These are phyloP conservation scores for Pichia cabralensis DNA, from an alignment of 805 yeast species.

Conservation along the genomic window DNA sequence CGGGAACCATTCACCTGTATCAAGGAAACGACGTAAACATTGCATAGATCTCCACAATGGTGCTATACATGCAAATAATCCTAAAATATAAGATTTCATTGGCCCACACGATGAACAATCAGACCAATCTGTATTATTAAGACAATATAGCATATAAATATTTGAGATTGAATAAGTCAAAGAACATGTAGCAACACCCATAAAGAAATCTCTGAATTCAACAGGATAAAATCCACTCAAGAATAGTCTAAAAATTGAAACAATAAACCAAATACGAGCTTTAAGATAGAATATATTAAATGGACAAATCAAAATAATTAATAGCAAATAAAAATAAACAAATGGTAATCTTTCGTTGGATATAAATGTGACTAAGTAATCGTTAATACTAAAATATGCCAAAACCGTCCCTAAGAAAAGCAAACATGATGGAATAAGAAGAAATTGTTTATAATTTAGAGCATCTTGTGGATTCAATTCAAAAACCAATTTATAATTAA, in stretches of 20 bases:
- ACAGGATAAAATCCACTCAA: slow-evolving; percentile 88
- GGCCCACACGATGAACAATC: slow-evolving; percentile 64
- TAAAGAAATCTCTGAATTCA: slow-evolving; percentile 85
- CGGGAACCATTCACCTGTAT: slow-evolving; percentile 93
- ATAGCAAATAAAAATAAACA: slow-evolving; percentile 48
- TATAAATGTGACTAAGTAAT: slow-evolving; percentile 42
- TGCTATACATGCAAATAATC: slow-evolving; percentile 76
- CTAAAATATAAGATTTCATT: slow-evolving; percentile 62
- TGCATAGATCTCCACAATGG: slow-evolving; percentile 85
- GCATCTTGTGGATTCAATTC: slow-evolving; percentile 68
- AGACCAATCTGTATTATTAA: slow-evolving; percentile 63
- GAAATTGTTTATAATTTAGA: slow-evolving; percentile 54
- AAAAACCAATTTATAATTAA: slow-evolving; percentile 86
- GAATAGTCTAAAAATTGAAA: slow-evolving; percentile 59
- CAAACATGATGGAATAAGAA: slow-evolving; percentile 50
- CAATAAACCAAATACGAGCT: slow-evolving; percentile 68
- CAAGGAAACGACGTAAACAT: slow-evolving; percentile 82
- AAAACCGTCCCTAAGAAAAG: slow-evolving; percentile 48
- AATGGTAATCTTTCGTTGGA: slow-evolving; percentile 85
- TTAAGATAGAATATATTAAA: slow-evolving; percentile 41
- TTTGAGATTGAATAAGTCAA: slow-evolving; percentile 83
- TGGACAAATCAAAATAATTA: slow-evolving; percentile 51
- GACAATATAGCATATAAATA: slow-evolving; percentile 73
- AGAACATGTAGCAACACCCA: slow-evolving; percentile 86
- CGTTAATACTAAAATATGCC: slow-evolving; percentile 63